phyloP scores from a whole-genome alignment of 495 filamentous ascomycete genomes.

The Baudoinia panamericana region DNA sequence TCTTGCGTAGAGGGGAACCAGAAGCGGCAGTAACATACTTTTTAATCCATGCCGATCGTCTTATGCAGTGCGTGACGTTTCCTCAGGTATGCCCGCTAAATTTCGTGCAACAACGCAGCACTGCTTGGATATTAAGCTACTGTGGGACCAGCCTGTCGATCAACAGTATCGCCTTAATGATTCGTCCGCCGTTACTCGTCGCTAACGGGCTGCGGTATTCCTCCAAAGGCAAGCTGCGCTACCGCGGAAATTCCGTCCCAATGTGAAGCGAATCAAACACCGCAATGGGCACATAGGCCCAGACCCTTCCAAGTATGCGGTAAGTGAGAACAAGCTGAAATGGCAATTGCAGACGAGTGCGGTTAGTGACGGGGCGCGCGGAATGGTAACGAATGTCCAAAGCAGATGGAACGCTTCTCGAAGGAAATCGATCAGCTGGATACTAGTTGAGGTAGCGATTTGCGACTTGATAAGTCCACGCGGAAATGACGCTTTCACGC shows the following conservation, averaged over 20 bases:
- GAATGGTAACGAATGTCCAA: too few species aligned
- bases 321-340: too few species aligned
- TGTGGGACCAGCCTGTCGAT: slow-evolving; percentile 8
- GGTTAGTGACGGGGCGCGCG: too few species aligned
- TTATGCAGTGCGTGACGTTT: slow-evolving; percentile 8
- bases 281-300: too few species aligned
- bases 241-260: background rate
- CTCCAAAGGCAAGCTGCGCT: too few species aligned
- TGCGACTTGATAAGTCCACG: too few species aligned
- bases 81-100: slow-evolving; percentile 3
- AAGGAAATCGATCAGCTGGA: background rate
- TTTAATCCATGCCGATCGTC: slow-evolving; percentile 11
- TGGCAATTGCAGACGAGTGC: too few species aligned
- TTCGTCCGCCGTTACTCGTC: background rate
- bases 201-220: slow-evolving; percentile 1
- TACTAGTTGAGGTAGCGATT: background rate
- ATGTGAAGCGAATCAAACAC: slow-evolving; percentile 1
- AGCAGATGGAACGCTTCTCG: too few species aligned
- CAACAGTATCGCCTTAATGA: background rate
- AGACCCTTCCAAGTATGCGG: too few species aligned
- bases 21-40: too few species aligned
- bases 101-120: slow-evolving; percentile 6
- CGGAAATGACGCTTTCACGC: background rate
- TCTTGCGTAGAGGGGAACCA: too few species aligned
- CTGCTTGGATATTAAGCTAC: slow-evolving; percentile 5